These are phyloP conservation scores for Penicillium sumatraense DNA, from an alignment of 2,329 filamentous ascomycete species.

Conservation along the genomic window DNA sequence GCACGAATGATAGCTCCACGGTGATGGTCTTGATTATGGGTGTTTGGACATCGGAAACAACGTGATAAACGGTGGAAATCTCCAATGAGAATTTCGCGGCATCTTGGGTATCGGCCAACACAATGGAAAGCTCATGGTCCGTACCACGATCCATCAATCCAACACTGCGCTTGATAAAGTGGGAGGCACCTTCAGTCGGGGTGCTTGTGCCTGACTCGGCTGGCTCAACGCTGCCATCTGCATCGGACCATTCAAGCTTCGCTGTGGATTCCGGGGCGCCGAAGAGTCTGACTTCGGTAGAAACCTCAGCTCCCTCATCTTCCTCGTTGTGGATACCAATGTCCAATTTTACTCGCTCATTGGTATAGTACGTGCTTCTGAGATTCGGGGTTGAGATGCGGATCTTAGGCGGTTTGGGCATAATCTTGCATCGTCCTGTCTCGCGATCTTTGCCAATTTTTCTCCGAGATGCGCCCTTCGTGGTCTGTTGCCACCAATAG, in stretches of 20 bases:
- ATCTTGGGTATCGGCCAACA: constrained; percentile 58
- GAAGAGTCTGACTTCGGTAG: constrained; percentile 69
- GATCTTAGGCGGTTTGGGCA: constrained; percentile 91
- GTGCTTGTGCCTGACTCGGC: constrained; percentile 29
- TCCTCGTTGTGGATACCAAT: constrained; percentile 81
- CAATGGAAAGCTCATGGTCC: constrained; percentile 38
- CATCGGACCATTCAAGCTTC: constrained; percentile 52
- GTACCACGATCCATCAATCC: constrained; percentile 40
- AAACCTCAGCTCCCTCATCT: constrained; percentile 74
- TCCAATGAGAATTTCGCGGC: constrained; percentile 69
- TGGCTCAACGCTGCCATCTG: constrained; percentile 28
- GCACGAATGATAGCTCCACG: constrained; percentile 73
- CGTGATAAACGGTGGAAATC: constrained; percentile 75
- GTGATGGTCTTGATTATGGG: constrained; percentile 75
- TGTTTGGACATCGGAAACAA: constrained; percentile 79
- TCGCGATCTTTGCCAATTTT: constrained; percentile 52
- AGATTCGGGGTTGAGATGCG: constrained; percentile 69
- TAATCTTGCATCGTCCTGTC: constrained; percentile 67
- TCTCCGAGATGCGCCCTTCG: constrained; percentile 40
- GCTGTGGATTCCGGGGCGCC: constrained; percentile 58
- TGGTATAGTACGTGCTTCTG: constrained; percentile 78
- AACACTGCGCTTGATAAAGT: constrained; percentile 39
- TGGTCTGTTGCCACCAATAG: constrained; percentile 49
- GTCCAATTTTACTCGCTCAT: constrained; percentile 72
- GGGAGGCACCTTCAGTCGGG: constrained; percentile 32